These are phyloP conservation scores for Xylaria sp. DNA, from an alignment of 2,329 filamentous ascomycete species.

Conservation along the genomic window DNA sequence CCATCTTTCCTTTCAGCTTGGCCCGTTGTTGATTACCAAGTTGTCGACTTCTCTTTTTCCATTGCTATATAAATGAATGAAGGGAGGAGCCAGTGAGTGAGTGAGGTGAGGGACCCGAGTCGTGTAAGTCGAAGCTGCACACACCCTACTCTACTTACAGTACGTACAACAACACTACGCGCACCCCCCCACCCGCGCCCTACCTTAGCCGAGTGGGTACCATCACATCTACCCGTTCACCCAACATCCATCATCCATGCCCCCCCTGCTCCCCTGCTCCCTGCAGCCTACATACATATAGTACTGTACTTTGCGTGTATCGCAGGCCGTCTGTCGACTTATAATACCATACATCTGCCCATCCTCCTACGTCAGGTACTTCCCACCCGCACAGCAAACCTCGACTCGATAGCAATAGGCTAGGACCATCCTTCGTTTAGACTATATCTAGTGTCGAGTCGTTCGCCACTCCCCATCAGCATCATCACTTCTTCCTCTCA, in stretches of 20 bases:
- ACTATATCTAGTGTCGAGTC: constrained; percentile 33
- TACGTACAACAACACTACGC: too few relatives aligned
- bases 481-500: constrained; percentile 18
- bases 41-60: constrained; percentile 5
- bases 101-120: not conserved
- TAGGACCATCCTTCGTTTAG: constrained; percentile 16
- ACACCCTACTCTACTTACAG: too few relatives aligned
- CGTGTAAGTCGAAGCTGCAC: not conserved
- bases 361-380: constrained; percentile 30
- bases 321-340: constrained; percentile 17
- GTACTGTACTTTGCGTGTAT: constrained; percentile 12
- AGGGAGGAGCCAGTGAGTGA: too few relatives aligned
- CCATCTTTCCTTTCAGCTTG: constrained; percentile 13
- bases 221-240: constrained; percentile 6
- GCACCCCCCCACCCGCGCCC: not conserved
- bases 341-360: constrained; percentile 6
- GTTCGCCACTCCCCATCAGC: constrained; percentile 30
- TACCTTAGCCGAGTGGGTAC: constrained; percentile 12
- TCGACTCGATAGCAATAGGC: not conserved
- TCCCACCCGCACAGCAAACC: constrained; percentile 9
- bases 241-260: not conserved
- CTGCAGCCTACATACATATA: not conserved
- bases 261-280: not conserved
- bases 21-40: not conserved
- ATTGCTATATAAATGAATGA: not conserved